Evolutionary conservation across 768 basidiomycete genomes (phyloP).

Genomic region (Mycena venus): DNA sequence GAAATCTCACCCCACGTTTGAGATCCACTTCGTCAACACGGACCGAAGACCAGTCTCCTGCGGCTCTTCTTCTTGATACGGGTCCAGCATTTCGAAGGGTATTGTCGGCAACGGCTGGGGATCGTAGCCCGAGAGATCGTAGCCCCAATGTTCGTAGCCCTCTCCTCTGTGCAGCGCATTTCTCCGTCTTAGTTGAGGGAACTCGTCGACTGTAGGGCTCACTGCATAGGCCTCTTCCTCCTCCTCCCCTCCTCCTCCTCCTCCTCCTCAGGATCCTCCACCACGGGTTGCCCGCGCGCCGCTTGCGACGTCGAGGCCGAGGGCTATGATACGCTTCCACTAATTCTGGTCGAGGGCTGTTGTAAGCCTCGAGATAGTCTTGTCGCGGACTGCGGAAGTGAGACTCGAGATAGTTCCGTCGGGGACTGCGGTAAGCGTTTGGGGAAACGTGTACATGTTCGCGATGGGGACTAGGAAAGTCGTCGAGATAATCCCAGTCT

Average conservation of each 20-base stretch:
- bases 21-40: constrained; percentile 29
- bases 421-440: not conserved
- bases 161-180: constrained; percentile 30
- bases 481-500: constrained; percentile 23
- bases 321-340: not conserved
- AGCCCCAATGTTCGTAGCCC: too few relatives aligned
- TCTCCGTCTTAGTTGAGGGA: constrained; percentile 24
- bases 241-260: constrained; percentile 9
- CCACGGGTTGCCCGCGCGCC: not conserved
- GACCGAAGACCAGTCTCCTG: constrained; percentile 25
- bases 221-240: constrained; percentile 18
- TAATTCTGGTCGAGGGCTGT: not conserved
- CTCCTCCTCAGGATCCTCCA: too few relatives aligned
- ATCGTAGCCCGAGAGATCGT: not conserved
- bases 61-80: not conserved
- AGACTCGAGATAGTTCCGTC: not conserved
- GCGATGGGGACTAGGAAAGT: not conserved
- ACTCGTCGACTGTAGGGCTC: constrained; percentile 26
- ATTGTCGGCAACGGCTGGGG: constrained; percentile 1
- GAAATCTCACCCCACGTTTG: constrained; percentile 19
- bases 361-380: not conserved
- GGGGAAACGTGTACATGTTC: not conserved
- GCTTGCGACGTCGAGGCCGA: not conserved
- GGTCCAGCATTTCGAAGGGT: not conserved
- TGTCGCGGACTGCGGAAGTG: not conserved